Evolutionary conservation across 192 early-diverging fungal genomes (phyloP).

Genomic region (Rhizoclosmatium globosum): DNA sequence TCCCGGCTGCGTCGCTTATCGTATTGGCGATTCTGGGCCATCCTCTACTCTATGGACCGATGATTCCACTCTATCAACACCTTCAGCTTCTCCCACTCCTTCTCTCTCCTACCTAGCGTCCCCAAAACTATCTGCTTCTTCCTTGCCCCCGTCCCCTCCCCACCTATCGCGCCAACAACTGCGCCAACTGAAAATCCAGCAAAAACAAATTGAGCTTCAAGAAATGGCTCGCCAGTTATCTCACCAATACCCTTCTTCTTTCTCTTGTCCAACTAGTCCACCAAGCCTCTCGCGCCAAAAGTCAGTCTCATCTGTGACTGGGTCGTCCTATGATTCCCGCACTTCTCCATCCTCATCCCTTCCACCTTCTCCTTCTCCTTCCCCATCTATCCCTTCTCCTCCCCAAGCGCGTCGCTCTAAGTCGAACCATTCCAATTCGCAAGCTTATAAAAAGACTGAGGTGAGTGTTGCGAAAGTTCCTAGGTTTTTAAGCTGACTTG

Average conservation of each 20-base stretch:
- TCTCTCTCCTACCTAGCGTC: neutral
- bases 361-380: no score
- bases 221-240: conserved; percentile 27
- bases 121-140: neutral
- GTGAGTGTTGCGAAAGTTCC: no score
- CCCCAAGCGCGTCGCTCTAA: no score
- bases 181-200: conserved; percentile 24
- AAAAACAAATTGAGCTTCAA: conserved; percentile 33
- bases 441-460: no score
- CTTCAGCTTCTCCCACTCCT: neutral
- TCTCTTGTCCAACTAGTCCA: no score
- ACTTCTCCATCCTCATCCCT: no score
- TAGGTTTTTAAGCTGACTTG: no score
- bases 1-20: conserved; percentile 34
- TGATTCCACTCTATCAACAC: neutral
- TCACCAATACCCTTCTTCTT: neutral
- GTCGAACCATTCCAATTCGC: no score
- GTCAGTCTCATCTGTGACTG: no score
- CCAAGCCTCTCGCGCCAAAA: no score
- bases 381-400: no score
- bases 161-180: conserved; percentile 28
- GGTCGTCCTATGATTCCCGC: no score
- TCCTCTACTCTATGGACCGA: conserved; percentile 21
- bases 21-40: conserved; percentile 37
- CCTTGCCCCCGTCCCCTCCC: conserved; percentile 29